Evolutionary conservation across 495 filamentous ascomycete genomes (phyloP).

Genomic region (Penicillium fimorum): DNA sequence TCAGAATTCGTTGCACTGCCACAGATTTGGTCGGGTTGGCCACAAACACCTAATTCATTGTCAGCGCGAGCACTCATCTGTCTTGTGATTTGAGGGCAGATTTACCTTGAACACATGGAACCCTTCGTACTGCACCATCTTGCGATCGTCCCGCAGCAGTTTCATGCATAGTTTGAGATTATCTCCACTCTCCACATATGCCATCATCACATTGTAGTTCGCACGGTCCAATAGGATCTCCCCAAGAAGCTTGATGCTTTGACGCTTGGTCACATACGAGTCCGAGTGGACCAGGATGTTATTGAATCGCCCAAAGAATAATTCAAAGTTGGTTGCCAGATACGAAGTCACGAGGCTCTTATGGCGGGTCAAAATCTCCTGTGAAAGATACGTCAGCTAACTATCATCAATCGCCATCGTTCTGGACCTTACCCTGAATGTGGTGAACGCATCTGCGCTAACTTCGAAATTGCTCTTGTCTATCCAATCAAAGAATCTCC

Average conservation of each 20-base stretch:
- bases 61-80: conserved; percentile 19
- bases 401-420: not conserved
- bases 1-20: conserved; percentile 88
- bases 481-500: conserved; percentile 98
- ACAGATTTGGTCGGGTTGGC: conserved; percentile 95
- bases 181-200: conserved; percentile 91
- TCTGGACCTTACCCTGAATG: conserved; percentile 68
- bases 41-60: conserved; percentile 73
- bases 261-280: conserved; percentile 96
- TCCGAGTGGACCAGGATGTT: conserved; percentile 81
- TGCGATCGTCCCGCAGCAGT: conserved; percentile 85
- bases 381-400: conserved; percentile 1
- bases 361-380: conserved; percentile 95
- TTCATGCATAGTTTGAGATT: conserved; percentile 99
- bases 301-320: conserved; percentile 93
- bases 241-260: conserved; percentile 95
- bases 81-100: conserved; percentile 4
- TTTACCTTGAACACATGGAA: conserved; percentile 97
- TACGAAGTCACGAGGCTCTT: conserved; percentile 85
- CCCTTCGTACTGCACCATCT: conserved; percentile 99
- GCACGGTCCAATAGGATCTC: conserved; percentile 92
- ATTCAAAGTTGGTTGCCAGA: conserved; percentile 78
- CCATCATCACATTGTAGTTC: conserved; percentile 97
- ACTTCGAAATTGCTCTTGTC: conserved; percentile 94
- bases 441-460: conserved; percentile 94